Evolutionary conservation across 495 filamentous ascomycete genomes (phyloP).

Genomic region (Penicillium mononematosum): DNA sequence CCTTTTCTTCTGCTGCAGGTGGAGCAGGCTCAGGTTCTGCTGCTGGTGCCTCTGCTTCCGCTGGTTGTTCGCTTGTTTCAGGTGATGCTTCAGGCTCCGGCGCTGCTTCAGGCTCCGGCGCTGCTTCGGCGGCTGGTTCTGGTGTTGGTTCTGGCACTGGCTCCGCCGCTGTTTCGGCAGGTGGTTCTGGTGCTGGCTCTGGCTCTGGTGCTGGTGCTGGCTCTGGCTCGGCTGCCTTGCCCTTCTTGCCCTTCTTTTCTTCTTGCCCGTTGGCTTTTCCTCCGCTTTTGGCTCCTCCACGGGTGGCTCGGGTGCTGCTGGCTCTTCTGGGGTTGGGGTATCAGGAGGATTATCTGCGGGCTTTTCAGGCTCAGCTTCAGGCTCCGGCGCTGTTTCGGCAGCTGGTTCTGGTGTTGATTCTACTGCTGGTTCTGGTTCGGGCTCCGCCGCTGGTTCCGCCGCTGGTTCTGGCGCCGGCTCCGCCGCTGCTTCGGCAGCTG

Average conservation of each 20-base stretch:
- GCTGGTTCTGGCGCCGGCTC: background rate
- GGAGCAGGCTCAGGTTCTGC: constrained; percentile 4
- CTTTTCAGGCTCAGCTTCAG: constrained; percentile 6
- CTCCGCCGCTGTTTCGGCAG: constrained; percentile 3
- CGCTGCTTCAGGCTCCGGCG: background rate
- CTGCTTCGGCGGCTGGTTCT: background rate
- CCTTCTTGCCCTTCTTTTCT: constrained; percentile 13
- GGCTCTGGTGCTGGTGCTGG: background rate
- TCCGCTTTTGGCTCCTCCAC: background rate
- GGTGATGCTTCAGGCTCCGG: background rate
- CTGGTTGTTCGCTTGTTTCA: background rate
- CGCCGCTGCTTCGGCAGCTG: constrained; percentile 1
- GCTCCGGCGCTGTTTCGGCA: background rate
- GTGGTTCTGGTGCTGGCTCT: background rate
- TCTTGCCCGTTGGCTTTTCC: background rate
- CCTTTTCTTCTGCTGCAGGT: constrained; percentile 3
- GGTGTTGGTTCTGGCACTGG: background rate
- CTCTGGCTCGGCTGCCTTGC: constrained; percentile 5
- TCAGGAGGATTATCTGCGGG: constrained; percentile 2
- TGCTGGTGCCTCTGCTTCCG: constrained; percentile 2
- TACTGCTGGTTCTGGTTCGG: background rate
- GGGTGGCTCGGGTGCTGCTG: background rate
- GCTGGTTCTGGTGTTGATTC: background rate
- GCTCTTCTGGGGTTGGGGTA: background rate
- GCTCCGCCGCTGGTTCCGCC: background rate